phyloP scores from a whole-genome alignment of 176 grass and related monocot species.

The Carex cristatella region DNA sequence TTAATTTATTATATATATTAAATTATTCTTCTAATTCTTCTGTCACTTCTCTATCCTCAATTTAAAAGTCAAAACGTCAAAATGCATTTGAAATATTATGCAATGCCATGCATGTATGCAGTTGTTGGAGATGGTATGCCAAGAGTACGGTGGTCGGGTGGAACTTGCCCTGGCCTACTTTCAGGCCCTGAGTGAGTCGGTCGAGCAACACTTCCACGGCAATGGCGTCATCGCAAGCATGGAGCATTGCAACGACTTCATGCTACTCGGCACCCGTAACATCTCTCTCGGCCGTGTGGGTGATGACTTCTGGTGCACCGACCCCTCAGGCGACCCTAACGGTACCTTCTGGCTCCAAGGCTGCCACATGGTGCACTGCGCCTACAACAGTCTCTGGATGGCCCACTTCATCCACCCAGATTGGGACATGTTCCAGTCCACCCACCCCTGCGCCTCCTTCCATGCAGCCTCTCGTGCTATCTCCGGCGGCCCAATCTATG shows the following conservation, averaged over 20 bases:
- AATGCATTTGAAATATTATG: background rate
- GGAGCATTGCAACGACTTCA: conserved; percentile 99
- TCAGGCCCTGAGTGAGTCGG: conserved; percentile 45
- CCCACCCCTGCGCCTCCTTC: conserved; percentile 79
- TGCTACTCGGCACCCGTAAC: conserved; percentile 77
- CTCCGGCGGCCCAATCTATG: conserved; percentile 81
- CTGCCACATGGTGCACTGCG: conserved; percentile 99
- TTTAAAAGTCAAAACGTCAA: background rate
- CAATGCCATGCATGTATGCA: background rate
- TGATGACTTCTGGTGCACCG: conserved; percentile 99
- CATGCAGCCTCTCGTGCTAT: conserved; percentile 92
- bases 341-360: conserved; percentile 75
- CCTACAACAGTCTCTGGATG: conserved; percentile 96
- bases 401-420: conserved; percentile 91
- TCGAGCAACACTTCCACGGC: conserved; percentile 54
- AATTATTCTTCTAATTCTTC: background rate
- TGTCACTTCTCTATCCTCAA: background rate
- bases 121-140: conserved; percentile 86
- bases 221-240: conserved; percentile 95
- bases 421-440: conserved; percentile 99
- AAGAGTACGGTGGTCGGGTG: conserved; percentile 65
- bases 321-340: conserved; percentile 77
- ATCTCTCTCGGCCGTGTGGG: conserved; percentile 88
- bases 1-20: no score
- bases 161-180: conserved; percentile 71